Evolutionary conservation across 2,329 filamentous ascomycete genomes (phyloP).

Genomic region (Neoascochyta sp.): DNA sequence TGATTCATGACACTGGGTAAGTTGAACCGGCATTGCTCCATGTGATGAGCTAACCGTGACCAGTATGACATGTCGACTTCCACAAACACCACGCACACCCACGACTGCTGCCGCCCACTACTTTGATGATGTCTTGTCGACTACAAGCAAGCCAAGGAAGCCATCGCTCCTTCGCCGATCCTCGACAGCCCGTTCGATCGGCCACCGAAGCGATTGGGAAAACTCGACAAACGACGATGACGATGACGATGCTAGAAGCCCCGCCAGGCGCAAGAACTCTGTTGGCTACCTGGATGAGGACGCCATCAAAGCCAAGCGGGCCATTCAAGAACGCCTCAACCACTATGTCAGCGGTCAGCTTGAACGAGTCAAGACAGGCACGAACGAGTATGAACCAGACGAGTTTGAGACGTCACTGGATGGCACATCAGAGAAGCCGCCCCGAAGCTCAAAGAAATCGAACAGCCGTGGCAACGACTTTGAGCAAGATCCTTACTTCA

Average conservation of each 20-base stretch:
- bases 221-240: constrained; percentile 38
- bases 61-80: constrained; percentile 41
- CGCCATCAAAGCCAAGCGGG: constrained; percentile 40
- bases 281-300: constrained; percentile 54
- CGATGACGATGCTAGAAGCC: constrained; percentile 26
- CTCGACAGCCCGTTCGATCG: constrained; percentile 79
- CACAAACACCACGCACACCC: constrained; percentile 88
- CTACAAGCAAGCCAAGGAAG: constrained; percentile 41
- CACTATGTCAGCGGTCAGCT: constrained; percentile 81
- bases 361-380: constrained; percentile 63
- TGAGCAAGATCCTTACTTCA: constrained; percentile 28
- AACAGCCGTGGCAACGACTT: constrained; percentile 30
- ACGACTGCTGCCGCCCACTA: constrained; percentile 82
- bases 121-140: constrained; percentile 85
- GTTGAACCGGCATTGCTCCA: constrained; percentile 29
- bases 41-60: constrained; percentile 43
- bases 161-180: constrained; percentile 65
- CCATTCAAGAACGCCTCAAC: constrained; percentile 61
- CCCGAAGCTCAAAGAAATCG: constrained; percentile 13
- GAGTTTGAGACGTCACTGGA: constrained; percentile 61
- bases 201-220: constrained; percentile 72
- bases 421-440: constrained; percentile 20
- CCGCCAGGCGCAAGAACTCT: constrained; percentile 41
- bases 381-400: constrained; percentile 53
- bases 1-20: constrained; percentile 97